Conservation (phyloP, 495 filamentous ascomycete species). For the Cercophora samala region DNA sequence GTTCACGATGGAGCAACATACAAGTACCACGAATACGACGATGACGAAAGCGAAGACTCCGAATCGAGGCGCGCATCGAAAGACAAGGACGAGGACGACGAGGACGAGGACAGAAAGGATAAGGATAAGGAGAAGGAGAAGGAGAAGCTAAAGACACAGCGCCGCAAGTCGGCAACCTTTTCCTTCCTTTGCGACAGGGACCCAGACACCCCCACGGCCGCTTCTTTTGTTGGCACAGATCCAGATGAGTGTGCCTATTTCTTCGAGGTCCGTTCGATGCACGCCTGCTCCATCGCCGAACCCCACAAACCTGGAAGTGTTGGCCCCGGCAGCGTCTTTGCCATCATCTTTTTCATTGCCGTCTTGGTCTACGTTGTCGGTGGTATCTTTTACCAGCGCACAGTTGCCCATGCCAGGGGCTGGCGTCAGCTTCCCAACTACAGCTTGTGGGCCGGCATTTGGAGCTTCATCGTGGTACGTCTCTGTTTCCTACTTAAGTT, state of each 20-base stretch:
- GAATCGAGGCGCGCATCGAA: conserved; percentile 15
- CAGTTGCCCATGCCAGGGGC: conserved; percentile 88
- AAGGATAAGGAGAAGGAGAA: conserved; percentile 40
- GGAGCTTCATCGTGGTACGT: conserved; percentile 73
- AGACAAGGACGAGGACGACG: conserved; percentile 29
- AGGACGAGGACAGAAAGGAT: conserved; percentile 35
- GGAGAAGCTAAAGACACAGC: conserved; percentile 43
- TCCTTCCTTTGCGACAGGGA: conserved; percentile 91
- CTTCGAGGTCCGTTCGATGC: conserved; percentile 86
- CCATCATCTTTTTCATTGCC: conserved; percentile 82
- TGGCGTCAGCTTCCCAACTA: conserved; percentile 97
- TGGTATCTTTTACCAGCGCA: conserved; percentile 92
- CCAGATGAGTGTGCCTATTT: conserved; percentile 91
- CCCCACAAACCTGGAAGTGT: conserved; percentile 63
- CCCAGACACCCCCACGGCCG: conserved; percentile 52
- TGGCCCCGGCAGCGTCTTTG: conserved; percentile 85
- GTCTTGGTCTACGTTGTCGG: conserved; percentile 86
- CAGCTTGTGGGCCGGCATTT: conserved; percentile 83
- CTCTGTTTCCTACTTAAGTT: conserved; percentile 29
- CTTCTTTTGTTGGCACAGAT: conserved; percentile 79
- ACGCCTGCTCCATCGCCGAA: conserved; percentile 68
- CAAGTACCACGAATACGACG: conserved; percentile 39
- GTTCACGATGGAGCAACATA: conserved; percentile 38
- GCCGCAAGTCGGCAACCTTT: conserved; percentile 82
- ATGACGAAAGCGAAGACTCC: conserved; percentile 17